Conservation (phyloP, 768 basidiomycete species). For the Phanerochaete sordida region DNA sequence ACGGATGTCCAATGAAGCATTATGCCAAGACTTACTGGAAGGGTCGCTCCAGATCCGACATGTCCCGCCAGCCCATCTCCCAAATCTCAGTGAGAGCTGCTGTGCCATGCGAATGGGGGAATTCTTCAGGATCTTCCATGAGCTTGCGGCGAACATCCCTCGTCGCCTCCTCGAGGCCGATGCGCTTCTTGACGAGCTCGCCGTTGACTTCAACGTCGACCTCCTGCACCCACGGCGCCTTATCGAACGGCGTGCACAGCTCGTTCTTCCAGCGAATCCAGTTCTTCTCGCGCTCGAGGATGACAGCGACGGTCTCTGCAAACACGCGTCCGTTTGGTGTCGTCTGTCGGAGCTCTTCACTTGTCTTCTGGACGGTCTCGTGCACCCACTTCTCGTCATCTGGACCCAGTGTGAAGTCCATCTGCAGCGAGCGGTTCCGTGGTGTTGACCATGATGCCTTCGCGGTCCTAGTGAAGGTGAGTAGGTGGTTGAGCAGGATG, state of each 20-base stretch:
- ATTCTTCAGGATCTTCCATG: conserved; percentile 55
- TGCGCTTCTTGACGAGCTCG: conserved; percentile 31
- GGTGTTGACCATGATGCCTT: conserved; percentile 56
- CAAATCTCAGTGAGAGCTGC: conserved; percentile 76
- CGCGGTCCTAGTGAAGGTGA: conserved; percentile 65
- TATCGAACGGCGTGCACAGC: conserved; percentile 75
- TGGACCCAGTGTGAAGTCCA: conserved; percentile 74
- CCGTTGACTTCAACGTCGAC: conserved; percentile 32
- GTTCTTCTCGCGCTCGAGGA: conserved; percentile 81
- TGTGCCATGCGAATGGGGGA: conserved; percentile 65
- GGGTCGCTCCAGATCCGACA: conserved; percentile 58
- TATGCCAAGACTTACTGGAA: conserved; percentile 55
- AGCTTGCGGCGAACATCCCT: conserved; percentile 46
- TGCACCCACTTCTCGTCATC: conserved; percentile 74
- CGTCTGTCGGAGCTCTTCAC: conserved; percentile 62
- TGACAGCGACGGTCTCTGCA: conserved; percentile 65
- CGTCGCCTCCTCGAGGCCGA: conserved; percentile 64
- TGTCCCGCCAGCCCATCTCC: conserved; percentile 73
- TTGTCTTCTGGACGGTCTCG: conserved; percentile 56
- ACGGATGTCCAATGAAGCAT: neutral
- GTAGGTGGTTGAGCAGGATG: conserved; percentile 72
- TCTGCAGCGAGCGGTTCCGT: conserved; percentile 76
- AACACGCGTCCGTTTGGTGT: conserved; percentile 78
- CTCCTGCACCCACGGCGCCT: conserved; percentile 55
- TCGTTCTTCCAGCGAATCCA: conserved; percentile 93